Conservation (phyloP, 2,329 filamentous ascomycete genomes). For the Zalaria sp. region DNA sequence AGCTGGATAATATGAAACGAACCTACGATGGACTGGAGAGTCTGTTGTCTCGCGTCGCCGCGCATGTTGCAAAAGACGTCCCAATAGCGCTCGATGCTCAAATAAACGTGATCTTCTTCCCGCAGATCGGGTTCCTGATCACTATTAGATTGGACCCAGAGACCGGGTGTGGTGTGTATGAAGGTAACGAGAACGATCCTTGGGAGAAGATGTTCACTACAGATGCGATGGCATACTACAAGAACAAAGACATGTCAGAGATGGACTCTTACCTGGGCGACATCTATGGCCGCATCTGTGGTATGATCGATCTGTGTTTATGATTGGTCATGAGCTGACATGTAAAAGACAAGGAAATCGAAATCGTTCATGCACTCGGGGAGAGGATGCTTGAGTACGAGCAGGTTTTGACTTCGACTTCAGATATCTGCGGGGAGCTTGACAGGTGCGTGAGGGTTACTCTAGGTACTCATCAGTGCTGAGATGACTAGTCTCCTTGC, state of each 20-base stretch:
- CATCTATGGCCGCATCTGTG: constrained; percentile 69
- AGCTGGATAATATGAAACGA: constrained; percentile 65
- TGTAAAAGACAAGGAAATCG: constrained; percentile 63
- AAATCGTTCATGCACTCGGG: constrained; percentile 68
- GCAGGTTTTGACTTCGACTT: constrained; percentile 50
- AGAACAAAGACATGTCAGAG: constrained; percentile 66
- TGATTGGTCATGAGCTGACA: not conserved
- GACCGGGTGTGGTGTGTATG: constrained; percentile 46
- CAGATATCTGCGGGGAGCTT: constrained; percentile 71
- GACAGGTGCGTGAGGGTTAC: constrained; percentile 38
- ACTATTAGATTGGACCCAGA: constrained; percentile 50
- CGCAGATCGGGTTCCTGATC: constrained; percentile 81
- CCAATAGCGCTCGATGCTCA: constrained; percentile 41
- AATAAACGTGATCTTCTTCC: constrained; percentile 76
- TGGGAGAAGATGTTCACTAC: constrained; percentile 74
- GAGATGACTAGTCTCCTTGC: constrained; percentile 50
- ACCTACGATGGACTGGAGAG: constrained; percentile 64
- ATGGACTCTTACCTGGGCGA: constrained; percentile 76
- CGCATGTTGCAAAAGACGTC: constrained; percentile 47
- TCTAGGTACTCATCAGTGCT: constrained; percentile 3
- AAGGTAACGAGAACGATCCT: constrained; percentile 42
- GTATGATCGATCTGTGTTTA: constrained; percentile 31
- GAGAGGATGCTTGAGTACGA: constrained; percentile 57
- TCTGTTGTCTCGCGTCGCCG: constrained; percentile 54
- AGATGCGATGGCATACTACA: constrained; percentile 62